Evolutionary conservation across 768 basidiomycete species (phyloP), one percentile per base, ranked within the genome.

Genomic region (Kwoniella botswanensis): DNA sequence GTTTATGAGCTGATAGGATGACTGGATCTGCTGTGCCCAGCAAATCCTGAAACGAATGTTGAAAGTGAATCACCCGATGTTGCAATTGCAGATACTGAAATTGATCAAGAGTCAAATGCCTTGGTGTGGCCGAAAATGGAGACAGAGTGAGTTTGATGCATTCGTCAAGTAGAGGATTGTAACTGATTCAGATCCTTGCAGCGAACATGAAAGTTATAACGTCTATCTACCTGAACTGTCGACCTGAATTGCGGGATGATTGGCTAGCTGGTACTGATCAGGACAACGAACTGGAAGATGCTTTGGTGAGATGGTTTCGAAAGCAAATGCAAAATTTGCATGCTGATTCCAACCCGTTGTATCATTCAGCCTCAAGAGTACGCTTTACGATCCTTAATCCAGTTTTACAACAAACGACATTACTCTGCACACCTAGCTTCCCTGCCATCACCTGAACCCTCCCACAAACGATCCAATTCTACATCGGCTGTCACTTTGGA

Each of bases 141-240:
- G 96, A 62, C 94, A 97, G 86, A 92, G 95, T 97, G 84, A 77
- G 88, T 82, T 9, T 5, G 7, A n/a, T 18, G 3, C 4, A 52
- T 10, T 17, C 21, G 13, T 52, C 24, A 0, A 46, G 1, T 15
- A 1, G 0, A 17, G 18, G 17, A 9, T 22, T 42, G 18, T 21
- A 53, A 44, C 42, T 67, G 57, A 61, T 46, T 17, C 26, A 9
- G 0, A 9, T 24, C 7, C 12, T 46, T 21, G 54, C 24, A 98
- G 96, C 93, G 22, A 99, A 98, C 83, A 99, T 99, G 97, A 98
- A 99, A 85, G 93, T 98, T 67, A 98, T 99, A 76, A 99, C 97
- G 10, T 90, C 95, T 18, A 98, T 99, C 74, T 99, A 99, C 83
- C 86, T 98, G 68, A 97, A 98, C 79, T 98, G 95, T 81, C 88